Percentiles rank a stretch among this genome's conserved stretches.
Evolutionary conservation across 2,329 filamentous ascomycete species (phyloP).

Genomic region (Teratosphaeria gauchensis): DNA sequence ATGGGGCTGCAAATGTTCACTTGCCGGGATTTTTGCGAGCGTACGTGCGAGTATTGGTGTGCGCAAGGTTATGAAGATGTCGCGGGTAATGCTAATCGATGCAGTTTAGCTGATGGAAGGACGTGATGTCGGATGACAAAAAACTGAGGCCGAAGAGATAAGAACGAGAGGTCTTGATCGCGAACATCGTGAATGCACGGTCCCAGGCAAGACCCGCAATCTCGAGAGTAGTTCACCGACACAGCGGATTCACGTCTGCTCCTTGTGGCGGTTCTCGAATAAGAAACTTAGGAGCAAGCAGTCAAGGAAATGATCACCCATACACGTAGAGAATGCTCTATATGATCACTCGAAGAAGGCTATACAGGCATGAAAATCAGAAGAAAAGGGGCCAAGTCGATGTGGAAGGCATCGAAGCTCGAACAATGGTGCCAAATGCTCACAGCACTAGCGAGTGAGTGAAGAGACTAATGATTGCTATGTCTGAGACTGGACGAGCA

Average conservation of each 20-base stretch:
- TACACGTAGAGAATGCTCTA: neutral
- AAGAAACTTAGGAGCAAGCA: neutral
- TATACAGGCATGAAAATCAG: neutral
- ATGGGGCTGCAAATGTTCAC: neutral
- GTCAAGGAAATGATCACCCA: neutral
- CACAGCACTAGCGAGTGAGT: neutral
- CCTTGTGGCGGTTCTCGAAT: neutral
- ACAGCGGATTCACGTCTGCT: neutral
- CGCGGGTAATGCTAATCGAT: neutral
- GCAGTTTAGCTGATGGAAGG: neutral
- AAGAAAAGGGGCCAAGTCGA: too few relatives aligned
- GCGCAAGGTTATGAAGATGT: too few relatives aligned
- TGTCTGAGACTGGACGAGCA: neutral
- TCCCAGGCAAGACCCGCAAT: neutral
- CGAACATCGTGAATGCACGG: neutral
- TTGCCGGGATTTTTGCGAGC: neutral
- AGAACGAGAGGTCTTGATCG: neutral
- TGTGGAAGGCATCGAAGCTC: neutral
- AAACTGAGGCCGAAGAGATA: neutral
- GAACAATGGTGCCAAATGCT: neutral
- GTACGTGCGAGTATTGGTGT: too few relatives aligned
- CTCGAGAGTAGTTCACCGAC: neutral
- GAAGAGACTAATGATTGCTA: neutral
- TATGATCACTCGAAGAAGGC: neutral
- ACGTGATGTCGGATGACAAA: neutral